Base-by-base conservation (phyloP, 2,329 filamentous ascomycete species). In the Westerdykella ornata region DNA sequence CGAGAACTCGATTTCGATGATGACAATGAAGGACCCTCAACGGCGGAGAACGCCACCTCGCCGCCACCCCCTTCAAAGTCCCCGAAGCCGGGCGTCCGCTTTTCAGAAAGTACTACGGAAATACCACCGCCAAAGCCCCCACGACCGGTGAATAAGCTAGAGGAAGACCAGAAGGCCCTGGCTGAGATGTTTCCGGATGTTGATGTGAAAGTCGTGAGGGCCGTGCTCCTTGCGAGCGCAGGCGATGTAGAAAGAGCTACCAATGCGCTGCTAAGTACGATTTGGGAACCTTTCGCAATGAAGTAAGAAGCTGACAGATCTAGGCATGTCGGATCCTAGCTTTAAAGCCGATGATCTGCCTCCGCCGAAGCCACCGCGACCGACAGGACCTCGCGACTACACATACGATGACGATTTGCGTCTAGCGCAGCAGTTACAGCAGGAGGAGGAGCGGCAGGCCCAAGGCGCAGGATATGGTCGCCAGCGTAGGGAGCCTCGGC, bases 121-220 rank as follows among this genome's bases (percentile, higher is more conserved):
- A 63, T 82, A 17, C 88, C 88, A 11, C 76, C 84, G 31, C 47
- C 60, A 37, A 94, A 96, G 71, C 89, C 89, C 22, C 88, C 88
- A 26, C 81, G 89, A 44, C 90, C 90, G 35, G 59, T 87, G 57
- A 86, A 80, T 49, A 84, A 92, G 48, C 77, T 83, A 46, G 83
- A 94, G 66, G 85, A 94, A 71, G 88, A 88, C 36, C 84, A 90
- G 67, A 78, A 80, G 56, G 96, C 88, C 3, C 74, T 98, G 42
- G 90, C 87, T 65, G 92, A 98, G 66, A 92, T 92, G 0, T 98
- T 98, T 57, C 92, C 92, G 0, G 77, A 72, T 41, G 85, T 96
- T 46, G 92, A 98, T 40, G 63, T 70, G 6, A 66, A 80, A 34
- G 84, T 98, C 35, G 78, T 98, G 65, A 94, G 83, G 67, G 92